phyloP scores from a whole-genome alignment of 495 filamentous ascomycete species.

The Aspergillus mulundensis region DNA sequence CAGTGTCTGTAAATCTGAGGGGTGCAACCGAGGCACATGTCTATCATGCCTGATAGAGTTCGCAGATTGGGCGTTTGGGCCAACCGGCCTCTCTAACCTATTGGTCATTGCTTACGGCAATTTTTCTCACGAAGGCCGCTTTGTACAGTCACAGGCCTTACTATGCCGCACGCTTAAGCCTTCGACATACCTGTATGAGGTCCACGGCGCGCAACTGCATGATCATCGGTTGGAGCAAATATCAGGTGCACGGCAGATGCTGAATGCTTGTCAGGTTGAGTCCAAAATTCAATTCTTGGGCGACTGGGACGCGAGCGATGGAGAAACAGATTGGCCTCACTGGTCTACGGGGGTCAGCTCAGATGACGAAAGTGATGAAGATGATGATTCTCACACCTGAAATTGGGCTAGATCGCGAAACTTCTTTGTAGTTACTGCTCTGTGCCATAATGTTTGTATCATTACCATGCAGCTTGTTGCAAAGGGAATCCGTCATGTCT shows the following conservation, averaged over 20 bases:
- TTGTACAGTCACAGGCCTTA: not conserved
- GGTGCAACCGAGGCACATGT: not conserved
- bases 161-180: not conserved
- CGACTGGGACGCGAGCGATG: not conserved
- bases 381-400: not conserved
- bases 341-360: not conserved
- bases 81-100: not conserved
- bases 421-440: no score
- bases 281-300: not conserved
- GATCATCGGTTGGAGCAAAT: not conserved
- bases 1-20: no score
- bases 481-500: no score
- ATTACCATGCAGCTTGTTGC: no score
- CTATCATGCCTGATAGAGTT: not conserved
- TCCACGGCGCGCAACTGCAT: not conserved
- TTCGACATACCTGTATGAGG: not conserved
- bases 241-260: not conserved
- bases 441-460: no score
- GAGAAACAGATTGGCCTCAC: not conserved
- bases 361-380: not conserved
- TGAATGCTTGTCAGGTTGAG: not conserved
- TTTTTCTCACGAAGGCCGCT: not conserved
- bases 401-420: not conserved
- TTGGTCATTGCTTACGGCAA: not conserved
- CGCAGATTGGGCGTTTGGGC: not conserved